These are phyloP conservation scores for Tuber microsphaerosporum DNA, from an alignment of 495 filamentous ascomycete species.

Conservation along the genomic window DNA sequence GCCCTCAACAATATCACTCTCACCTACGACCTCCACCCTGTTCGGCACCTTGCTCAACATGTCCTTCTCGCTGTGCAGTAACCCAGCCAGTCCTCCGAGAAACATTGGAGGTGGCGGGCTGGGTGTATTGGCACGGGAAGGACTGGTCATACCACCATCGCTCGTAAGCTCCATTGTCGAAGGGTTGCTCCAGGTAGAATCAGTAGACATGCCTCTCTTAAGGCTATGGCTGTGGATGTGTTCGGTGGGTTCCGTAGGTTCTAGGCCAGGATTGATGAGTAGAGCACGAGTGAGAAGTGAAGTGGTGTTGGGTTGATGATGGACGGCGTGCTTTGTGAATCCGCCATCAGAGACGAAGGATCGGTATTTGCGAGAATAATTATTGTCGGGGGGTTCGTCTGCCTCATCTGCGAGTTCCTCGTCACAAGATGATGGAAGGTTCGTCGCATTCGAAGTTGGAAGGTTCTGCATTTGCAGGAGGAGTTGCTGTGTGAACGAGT, in stretches of 20 bases:
- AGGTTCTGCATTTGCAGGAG: slow-evolving; percentile 38
- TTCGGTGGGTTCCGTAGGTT: slow-evolving; percentile 43
- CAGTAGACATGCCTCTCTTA: slow-evolving; percentile 42
- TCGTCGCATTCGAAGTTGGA: slow-evolving; percentile 37
- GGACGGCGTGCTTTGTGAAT: slow-evolving; percentile 33
- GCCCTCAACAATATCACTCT: slow-evolving; percentile 46
- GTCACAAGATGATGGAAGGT: slow-evolving; percentile 38
- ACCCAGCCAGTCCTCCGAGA: slow-evolving; percentile 28
- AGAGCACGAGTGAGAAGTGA: slow-evolving; percentile 77
- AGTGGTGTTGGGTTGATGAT: slow-evolving; percentile 42
- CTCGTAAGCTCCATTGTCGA: slow-evolving; percentile 85
- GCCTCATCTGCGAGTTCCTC: slow-evolving; percentile 41
- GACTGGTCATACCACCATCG: slow-evolving; percentile 85
- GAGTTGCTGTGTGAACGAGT: slow-evolving; percentile 27
- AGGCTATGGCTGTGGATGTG: slow-evolving; percentile 37
- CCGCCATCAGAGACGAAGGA: slow-evolving; percentile 18
- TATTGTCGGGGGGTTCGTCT: slow-evolving; percentile 38
- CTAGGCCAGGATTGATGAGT: slow-evolving; percentile 55
- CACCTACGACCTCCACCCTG: slow-evolving; percentile 28
- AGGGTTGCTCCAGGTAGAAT: slow-evolving; percentile 65
- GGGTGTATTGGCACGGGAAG: slow-evolving; percentile 75
- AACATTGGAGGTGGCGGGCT: slow-evolving; percentile 63
- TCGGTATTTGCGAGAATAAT: slow-evolving; percentile 4
- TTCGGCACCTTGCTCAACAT: slow-evolving; percentile 20
- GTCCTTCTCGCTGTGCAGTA: slow-evolving; percentile 30